phyloP scores from a whole-genome alignment of 2,329 filamentous ascomycete species.

The Fusarium guadeloupense region DNA sequence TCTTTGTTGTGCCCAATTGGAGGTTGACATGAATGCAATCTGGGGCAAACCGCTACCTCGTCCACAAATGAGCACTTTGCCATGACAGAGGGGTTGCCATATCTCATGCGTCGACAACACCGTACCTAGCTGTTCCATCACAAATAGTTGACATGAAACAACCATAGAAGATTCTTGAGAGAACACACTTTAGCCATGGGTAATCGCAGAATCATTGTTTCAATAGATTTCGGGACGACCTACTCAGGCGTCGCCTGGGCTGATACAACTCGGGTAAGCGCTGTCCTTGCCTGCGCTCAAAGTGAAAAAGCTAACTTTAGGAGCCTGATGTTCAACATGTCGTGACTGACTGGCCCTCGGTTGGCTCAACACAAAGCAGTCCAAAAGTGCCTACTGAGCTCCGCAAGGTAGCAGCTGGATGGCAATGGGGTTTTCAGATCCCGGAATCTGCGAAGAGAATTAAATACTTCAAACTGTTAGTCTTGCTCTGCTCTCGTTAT shows the following conservation, averaged over 20 bases:
- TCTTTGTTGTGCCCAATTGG: conserved; percentile 24
- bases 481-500: conserved; percentile 11
- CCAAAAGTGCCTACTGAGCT: conserved; percentile 61
- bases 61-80: conserved; percentile 17
- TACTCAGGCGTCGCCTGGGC: conserved; percentile 65
- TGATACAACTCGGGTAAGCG: conserved; percentile 52
- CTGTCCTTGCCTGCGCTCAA: background rate
- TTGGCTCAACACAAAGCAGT: conserved; percentile 46
- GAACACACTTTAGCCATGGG: conserved; percentile 41
- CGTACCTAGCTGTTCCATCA: conserved; percentile 27
- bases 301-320: conserved; percentile 36
- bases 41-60: conserved; percentile 28
- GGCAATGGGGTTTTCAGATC: conserved; percentile 62
- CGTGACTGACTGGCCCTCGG: conserved; percentile 57
- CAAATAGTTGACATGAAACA: conserved; percentile 36
- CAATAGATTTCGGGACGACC: conserved; percentile 66
- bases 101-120: conserved; percentile 15
- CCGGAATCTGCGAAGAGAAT: conserved; percentile 52
- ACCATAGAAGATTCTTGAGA: conserved; percentile 24
- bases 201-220: conserved; percentile 58
- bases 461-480: conserved; percentile 61
- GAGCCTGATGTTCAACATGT: conserved; percentile 53
- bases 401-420: conserved; percentile 51
- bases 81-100: conserved; percentile 19
- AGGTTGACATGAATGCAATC: conserved; percentile 20